These are phyloP conservation scores for Aspergillus sp. DNA, from an alignment of 2,329 filamentous ascomycete genomes.

Conservation along the genomic window DNA sequence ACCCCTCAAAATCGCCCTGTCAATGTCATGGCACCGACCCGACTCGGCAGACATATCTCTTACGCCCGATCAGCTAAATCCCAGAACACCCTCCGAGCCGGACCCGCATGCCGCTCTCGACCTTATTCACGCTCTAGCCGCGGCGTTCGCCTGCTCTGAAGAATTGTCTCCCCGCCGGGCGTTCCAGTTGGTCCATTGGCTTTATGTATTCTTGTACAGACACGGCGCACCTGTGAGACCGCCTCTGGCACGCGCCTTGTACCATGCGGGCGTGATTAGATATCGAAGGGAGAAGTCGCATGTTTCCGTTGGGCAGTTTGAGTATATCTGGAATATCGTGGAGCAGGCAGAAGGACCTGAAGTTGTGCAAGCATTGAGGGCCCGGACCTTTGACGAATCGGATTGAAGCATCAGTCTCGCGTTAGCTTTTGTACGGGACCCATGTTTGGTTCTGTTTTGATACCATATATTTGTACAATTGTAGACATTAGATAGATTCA, in stretches of 20 bases:
- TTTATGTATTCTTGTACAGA: slow-evolving; percentile 46
- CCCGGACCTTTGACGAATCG: slow-evolving; percentile 12
- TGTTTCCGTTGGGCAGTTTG: slow-evolving; percentile 36
- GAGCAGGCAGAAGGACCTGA: slow-evolving; percentile 43
- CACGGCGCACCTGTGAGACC: slow-evolving; percentile 44
- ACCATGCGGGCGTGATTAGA: slow-evolving; percentile 50
- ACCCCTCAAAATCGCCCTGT: slow-evolving; percentile 38
- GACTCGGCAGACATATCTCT: slow-evolving; percentile 26
- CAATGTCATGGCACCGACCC: slow-evolving; percentile 29
- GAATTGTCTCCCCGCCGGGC: slow-evolving; percentile 41
- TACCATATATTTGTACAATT: neutral
- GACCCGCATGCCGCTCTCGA: slow-evolving; percentile 40
- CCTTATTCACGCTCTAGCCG: slow-evolving; percentile 47
- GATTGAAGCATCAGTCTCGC: neutral
- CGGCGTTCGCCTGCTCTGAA: slow-evolving; percentile 41
- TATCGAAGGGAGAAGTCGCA: slow-evolving; percentile 37
- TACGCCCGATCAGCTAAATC: slow-evolving; percentile 25
- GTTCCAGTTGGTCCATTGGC: slow-evolving; percentile 48
- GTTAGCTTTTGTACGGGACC: neutral
- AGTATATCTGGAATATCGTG: slow-evolving; percentile 48
- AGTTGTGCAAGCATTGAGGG: slow-evolving; percentile 34
- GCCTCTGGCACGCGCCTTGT: slow-evolving; percentile 49
- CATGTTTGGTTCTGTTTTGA: neutral
- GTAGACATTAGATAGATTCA: neutral
- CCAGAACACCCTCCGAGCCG: slow-evolving; percentile 23